Conservation (phyloP, 306 rosid genomes). For the Comarum palustre region DNA sequence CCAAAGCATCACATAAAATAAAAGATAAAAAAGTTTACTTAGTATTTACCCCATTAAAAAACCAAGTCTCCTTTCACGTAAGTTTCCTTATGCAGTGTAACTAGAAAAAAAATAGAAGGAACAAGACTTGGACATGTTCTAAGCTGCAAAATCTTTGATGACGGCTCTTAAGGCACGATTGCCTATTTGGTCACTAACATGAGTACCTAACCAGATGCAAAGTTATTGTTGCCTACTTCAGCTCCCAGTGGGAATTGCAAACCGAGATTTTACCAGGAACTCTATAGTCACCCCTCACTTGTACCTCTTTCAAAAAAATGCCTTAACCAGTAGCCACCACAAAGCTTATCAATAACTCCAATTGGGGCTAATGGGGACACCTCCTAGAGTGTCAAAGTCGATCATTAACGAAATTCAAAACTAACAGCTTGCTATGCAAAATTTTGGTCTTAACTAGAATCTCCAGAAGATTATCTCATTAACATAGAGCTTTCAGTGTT, state of each 20-base stretch:
- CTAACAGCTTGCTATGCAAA: background rate
- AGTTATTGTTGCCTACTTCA: background rate
- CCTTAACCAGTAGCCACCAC: background rate
- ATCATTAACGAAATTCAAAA: background rate
- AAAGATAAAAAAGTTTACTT: background rate
- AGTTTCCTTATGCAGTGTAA: too few relatives aligned
- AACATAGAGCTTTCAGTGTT: background rate
- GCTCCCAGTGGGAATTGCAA: background rate
- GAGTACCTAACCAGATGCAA: background rate
- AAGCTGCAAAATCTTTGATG: constrained; percentile 6
- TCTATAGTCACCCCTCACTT: background rate
- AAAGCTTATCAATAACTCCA: background rate
- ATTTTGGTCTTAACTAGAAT: background rate
- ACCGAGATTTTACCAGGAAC: background rate
- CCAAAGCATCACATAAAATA: background rate
- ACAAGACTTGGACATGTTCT: background rate
- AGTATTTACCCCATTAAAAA: background rate
- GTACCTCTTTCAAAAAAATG: background rate
- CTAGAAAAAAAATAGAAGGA: background rate
- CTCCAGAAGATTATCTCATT: background rate
- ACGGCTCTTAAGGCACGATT: background rate
- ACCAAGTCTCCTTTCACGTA: background rate
- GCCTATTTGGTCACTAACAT: background rate
- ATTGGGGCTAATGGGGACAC: background rate
- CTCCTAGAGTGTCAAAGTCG: background rate